Percentiles rank a stretch among this genome's conserved stretches.
Evolutionary conservation across 768 basidiomycete genomes (phyloP).

Genomic region (Tylopilus plumbeoviolaceoides): DNA sequence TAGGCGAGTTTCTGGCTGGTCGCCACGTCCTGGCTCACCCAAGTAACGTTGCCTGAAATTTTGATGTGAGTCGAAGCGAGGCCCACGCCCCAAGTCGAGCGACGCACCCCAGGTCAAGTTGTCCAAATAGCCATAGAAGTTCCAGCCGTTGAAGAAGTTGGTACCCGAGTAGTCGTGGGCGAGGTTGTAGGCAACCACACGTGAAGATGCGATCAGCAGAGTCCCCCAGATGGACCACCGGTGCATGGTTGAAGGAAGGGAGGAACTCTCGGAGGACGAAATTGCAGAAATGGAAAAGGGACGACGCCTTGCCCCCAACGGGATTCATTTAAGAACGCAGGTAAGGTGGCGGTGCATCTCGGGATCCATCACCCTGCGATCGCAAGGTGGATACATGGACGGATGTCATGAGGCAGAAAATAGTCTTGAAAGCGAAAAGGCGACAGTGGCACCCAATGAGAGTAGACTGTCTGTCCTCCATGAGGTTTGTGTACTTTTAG

Average conservation of each 20-base stretch:
- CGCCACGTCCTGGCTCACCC: conserved; percentile 47
- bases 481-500: not conserved
- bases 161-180: conserved; percentile 43
- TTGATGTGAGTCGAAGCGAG: conserved; percentile 1
- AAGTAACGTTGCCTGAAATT: conserved; percentile 57
- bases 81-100: conserved; percentile 20
- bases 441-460: not conserved
- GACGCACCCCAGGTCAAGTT: conserved; percentile 39
- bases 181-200: conserved; percentile 31
- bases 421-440: not conserved
- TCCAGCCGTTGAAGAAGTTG: conserved; percentile 54
- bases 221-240: not conserved
- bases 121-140: conserved; percentile 48
- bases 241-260: conserved; percentile 8
- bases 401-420: not conserved
- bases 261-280: not conserved
- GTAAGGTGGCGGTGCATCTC: conserved; percentile 1
- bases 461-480: not conserved
- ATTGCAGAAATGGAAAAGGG: not conserved
- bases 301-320: not conserved
- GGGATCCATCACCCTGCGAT: not conserved
- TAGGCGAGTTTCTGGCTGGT: conserved; percentile 50
- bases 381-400: too few relatives aligned
- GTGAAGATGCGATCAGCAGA: conserved; percentile 3
- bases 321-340: conserved; percentile 4